A percentile compares a stretch with the other conserved stretches of the same genome.
Evolutionary conservation across 306 rosid genomes (phyloP).

Genomic region (Glycine soja): DNA sequence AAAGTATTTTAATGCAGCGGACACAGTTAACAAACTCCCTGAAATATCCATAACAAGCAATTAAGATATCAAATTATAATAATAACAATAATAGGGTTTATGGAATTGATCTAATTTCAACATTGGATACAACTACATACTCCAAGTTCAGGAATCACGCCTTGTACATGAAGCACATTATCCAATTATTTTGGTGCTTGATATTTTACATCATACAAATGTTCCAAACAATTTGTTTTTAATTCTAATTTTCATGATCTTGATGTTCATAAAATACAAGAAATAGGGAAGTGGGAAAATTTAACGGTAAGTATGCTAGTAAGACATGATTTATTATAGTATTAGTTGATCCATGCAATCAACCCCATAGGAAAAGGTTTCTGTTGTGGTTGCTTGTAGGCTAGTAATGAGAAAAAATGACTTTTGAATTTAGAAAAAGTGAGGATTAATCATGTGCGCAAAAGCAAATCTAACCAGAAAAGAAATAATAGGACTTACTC

Average conservation of each 20-base stretch:
- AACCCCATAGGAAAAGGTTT: neutral
- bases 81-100: neutral
- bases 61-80: neutral
- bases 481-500: slow-evolving; percentile 58
- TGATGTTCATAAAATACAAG: neutral
- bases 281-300: neutral
- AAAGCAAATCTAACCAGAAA: slow-evolving; percentile 1
- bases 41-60: slow-evolving; percentile 24
- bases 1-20: slow-evolving; percentile 58
- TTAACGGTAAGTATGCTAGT: neutral
- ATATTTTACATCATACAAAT: slow-evolving; percentile 6
- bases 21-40: slow-evolving; percentile 84
- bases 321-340: neutral
- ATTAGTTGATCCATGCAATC: neutral
- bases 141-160: neutral
- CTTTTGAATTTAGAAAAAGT: neutral
- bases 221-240: neutral
- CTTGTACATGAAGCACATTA: neutral
- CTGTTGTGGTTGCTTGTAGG: neutral
- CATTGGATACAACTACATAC: neutral
- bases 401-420: neutral
- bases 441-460: neutral
- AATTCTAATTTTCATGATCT: slow-evolving; percentile 6
- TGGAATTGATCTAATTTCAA: slow-evolving; percentile 2
- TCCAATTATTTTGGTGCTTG: slow-evolving; percentile 4